Base-by-base conservation (phyloP, 2,329 filamentous ascomycete species). In the Pseudovirgaria hyperparasitica region DNA sequence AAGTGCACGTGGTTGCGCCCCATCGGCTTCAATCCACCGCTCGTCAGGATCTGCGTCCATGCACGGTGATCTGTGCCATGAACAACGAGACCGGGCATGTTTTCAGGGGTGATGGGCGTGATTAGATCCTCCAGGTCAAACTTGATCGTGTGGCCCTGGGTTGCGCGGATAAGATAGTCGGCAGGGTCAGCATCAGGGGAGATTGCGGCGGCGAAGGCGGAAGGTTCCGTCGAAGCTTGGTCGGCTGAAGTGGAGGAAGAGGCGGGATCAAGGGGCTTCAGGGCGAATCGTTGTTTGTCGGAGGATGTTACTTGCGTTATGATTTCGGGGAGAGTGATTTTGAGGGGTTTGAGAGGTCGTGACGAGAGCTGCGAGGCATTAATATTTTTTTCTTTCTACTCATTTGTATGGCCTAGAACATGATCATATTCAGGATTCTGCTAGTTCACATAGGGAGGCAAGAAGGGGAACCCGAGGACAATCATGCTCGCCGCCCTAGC, bases 71-170 rank as follows among this genome's bases (percentile, higher is more conserved):
- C 92, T 0, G 87, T 94, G 19, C 90, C 87, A 56, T 96, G 86
- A 3, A 96, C 71, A 3, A 85, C 82, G 1, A 66, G 62, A 0
- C 62, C 46, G 0, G 82, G 82, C 2, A 86, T 41, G 35, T 70
- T 70, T 18, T 67, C 65, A 1, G 25, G 12, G 1, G 45, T 75
- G 31, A 94, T 62, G 5, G 76, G 74, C 12, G 63, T 67, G 3
- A 93, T 69, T 2, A 92, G 66, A 0, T 68, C 68, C 24, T 76
- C 71, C n/a, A 72, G 72, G 16, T 82, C 76, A 19, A 76, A 58
- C 45, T 74, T 72, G 47, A 98, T 81, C 42, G 73, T 84, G 61
- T 96, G 90, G 29, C 90, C 90, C 59, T 96, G 90, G 47, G 92
- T 93, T 16, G 90, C 90, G 44, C 90, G 84, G 57, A 98, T 94